phyloP scores from a whole-genome alignment of 768 basidiomycete genomes.

The Panaeolus papilionaceus region DNA sequence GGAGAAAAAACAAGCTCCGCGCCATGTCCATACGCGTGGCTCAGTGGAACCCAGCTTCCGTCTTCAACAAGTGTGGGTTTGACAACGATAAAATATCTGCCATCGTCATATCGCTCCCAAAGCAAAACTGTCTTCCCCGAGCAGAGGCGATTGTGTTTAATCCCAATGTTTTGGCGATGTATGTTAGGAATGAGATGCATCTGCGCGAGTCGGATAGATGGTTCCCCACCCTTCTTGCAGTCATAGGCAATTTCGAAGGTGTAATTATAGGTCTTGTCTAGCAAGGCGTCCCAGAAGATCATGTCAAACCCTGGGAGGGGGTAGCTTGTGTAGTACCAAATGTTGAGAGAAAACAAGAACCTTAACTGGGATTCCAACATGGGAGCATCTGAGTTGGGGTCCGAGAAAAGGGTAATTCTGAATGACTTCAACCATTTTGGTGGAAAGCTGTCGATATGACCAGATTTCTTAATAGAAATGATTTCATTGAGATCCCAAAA shows the following conservation, averaged over 20 bases:
- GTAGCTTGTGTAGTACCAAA: neutral
- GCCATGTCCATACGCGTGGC: neutral
- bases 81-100: neutral
- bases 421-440: neutral
- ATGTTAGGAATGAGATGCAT: constrained; percentile 1
- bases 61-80: neutral
- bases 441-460: neutral
- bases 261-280: neutral
- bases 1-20: neutral
- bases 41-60: neutral
- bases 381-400: neutral
- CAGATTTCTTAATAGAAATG: neutral
- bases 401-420: neutral
- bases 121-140: neutral
- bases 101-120: neutral
- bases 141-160: constrained; percentile 1
- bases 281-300: neutral
- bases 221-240: neutral
- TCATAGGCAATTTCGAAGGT: neutral
- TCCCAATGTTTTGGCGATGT: neutral
- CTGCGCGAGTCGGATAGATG: neutral
- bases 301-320: neutral
- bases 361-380: neutral
- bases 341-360: neutral
- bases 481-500: neutral